phyloP scores from a whole-genome alignment of 805 yeast species.

The Pichia californica region DNA sequence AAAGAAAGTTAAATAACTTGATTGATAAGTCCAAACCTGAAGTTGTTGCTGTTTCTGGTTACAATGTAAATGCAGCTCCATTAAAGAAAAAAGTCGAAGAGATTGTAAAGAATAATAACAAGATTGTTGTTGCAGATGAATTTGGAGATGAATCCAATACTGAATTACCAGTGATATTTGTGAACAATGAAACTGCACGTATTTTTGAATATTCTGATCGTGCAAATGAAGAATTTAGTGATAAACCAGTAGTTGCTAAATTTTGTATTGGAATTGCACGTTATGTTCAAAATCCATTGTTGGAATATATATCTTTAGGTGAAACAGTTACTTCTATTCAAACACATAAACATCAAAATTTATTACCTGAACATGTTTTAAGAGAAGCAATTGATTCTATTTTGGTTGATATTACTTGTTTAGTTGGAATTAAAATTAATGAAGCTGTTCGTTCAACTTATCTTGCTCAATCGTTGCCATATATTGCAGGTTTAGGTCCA shows the following conservation, averaged over 20 bases:
- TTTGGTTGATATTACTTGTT: slow-evolving; percentile 82
- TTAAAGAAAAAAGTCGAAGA: slow-evolving; percentile 51
- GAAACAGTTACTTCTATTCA: slow-evolving; percentile 64
- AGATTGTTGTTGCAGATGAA: slow-evolving; percentile 42
- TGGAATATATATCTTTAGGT: slow-evolving; percentile 79
- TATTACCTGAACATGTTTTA: slow-evolving; percentile 59
- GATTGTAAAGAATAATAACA: slow-evolving; percentile 46
- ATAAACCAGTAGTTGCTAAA: slow-evolving; percentile 69
- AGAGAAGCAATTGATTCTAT: slow-evolving; percentile 66
- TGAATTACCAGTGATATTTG: slow-evolving; percentile 66
- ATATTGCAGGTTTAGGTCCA: slow-evolving; percentile 89
- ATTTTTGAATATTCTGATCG: slow-evolving; percentile 74
- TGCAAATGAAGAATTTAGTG: slow-evolving; percentile 75
- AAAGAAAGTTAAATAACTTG: slow-evolving; percentile 50
- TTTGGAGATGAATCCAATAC: slow-evolving; percentile 24
- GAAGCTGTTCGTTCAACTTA: slow-evolving; percentile 77
- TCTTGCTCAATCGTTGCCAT: slow-evolving; percentile 64
- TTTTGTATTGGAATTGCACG: slow-evolving; percentile 89
- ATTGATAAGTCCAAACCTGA: slow-evolving; percentile 72
- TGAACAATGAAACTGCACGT: slow-evolving; percentile 88
- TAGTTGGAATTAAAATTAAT: slow-evolving; percentile 91
- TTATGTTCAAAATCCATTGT: slow-evolving; percentile 85
- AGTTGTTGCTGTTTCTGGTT: slow-evolving; percentile 86
- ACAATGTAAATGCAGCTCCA: slow-evolving; percentile 62
- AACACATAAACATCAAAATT: slow-evolving; percentile 63